Conservation (phyloP, 208 protist genomes). For the Trypanosoma mega region DNA sequence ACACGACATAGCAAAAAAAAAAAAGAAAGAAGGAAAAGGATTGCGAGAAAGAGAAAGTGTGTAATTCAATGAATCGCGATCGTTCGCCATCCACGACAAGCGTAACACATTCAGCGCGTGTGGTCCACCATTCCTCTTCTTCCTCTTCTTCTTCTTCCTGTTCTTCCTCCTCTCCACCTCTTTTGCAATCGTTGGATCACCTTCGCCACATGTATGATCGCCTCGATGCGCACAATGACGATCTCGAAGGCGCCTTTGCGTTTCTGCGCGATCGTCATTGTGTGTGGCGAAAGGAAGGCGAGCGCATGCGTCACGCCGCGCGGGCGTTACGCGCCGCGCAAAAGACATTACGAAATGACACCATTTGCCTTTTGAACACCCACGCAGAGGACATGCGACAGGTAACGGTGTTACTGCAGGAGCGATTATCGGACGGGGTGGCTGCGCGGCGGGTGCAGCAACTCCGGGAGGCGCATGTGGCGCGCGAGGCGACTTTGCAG, state of each 20-base stretch:
- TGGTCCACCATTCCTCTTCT: neutral
- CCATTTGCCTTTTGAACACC: constrained; percentile 41
- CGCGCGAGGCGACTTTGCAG: too few relatives aligned
- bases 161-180: neutral
- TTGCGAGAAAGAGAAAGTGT: too few relatives aligned
- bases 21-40: too few relatives aligned
- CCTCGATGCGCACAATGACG: constrained; percentile 37
- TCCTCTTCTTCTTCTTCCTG: neutral
- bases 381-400: constrained; percentile 30
- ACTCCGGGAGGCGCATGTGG: too few relatives aligned
- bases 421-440: neutral
- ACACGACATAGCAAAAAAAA: too few relatives aligned
- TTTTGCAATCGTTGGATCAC: too few relatives aligned
- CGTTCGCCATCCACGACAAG: too few relatives aligned
- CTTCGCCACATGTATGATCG: constrained; percentile 29
- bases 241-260: constrained; percentile 30
- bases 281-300: too few relatives aligned
- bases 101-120: too few relatives aligned
- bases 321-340: constrained; percentile 37
- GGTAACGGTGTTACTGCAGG: constrained; percentile 1
- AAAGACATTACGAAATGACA: constrained; percentile 36
- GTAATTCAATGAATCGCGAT: too few relatives aligned
- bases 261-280: constrained; percentile 21
- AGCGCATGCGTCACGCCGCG: constrained; percentile 19
- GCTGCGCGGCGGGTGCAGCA: too few relatives aligned